Evolutionary conservation across 2,329 filamentous ascomycete genomes (phyloP), one percentile per base, ranked within the genome.

Genomic region (Diaporthe caulivora): DNA sequence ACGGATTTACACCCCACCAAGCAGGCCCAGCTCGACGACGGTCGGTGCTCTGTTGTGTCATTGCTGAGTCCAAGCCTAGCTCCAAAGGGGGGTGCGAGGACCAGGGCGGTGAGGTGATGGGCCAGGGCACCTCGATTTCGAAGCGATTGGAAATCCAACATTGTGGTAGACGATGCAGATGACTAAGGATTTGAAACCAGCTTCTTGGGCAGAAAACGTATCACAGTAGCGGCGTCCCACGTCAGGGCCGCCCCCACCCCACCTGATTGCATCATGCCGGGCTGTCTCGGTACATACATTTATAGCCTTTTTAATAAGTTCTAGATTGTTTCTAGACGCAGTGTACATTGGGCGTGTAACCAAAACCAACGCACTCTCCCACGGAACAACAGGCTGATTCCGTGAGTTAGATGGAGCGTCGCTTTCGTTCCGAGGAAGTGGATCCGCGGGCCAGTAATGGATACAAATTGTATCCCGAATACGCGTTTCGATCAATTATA

Each of bases 141-240:
- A 72, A 75, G 65, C 65, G 42, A 47, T 73, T 75, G 58, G 47
- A 58, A 73, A 67, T 51, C 57, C 44, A 44, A 29, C 13, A 8
- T 31, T 21, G 57, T 0, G 37, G 21, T 24, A 10, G 31, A 29
- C 3, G 3, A 47, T 9, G 40, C 65, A 15, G 71, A 71, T 75
- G 73, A 75, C 73, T 71, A 75, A 75, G 37, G 60, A 73, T 75
- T 73, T 55, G 44, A 75, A 75, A 73, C 55, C 55, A 60, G 57
- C 40, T 34, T 9, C 18, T n/a, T 42, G 18, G 60, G n/a, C 49
- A 31, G 37, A 49, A 3, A 37, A 8, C n/a, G n/a, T n/a, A n/a
- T n/a, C n/a, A n/a, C n/a, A n/a, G n/a, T n/a, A n/a, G n/a, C n/a
- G n/a, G n/a, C n/a, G n/a, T n/a, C n/a, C n/a, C n/a, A n/a, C n/a